A percentile compares a stretch with the other conserved stretches of the same genome.
These are phyloP conservation scores for Tylopilus rubrobrunneus DNA, from an alignment of 768 basidiomycete genomes.

Conservation along the genomic window DNA sequence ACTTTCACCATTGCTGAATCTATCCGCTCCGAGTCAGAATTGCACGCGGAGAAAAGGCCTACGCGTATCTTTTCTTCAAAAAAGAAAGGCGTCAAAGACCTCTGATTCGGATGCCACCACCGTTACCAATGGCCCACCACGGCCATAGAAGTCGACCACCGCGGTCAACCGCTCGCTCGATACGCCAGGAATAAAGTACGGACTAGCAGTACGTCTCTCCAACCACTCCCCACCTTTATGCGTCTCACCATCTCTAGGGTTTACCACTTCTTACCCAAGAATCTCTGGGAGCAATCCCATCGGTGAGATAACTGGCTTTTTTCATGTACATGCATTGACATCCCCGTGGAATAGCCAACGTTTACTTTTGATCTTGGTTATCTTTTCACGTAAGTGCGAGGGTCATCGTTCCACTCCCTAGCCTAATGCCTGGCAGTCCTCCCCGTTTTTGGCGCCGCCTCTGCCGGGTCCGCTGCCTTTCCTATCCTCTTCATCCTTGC, in stretches of 20 bases:
- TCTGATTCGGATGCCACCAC: conserved; percentile 30
- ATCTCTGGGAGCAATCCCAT: conserved; percentile 91
- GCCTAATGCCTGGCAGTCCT: conserved; percentile 29
- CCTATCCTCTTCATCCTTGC: conserved; percentile 75
- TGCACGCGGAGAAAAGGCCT: conserved; percentile 55
- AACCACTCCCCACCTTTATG: background rate
- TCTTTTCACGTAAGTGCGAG: conserved; percentile 62
- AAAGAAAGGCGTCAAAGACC: conserved; percentile 43
- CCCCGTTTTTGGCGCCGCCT: conserved; percentile 84
- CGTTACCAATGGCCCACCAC: conserved; percentile 29
- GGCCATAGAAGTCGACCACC: conserved; percentile 56
- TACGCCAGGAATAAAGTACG: conserved; percentile 92
- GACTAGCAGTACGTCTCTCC: conserved; percentile 72
- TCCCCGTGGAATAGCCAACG: conserved; percentile 68
- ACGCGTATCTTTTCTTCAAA: conserved; percentile 51
- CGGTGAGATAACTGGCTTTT: conserved; percentile 43
- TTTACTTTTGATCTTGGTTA: conserved; percentile 82
- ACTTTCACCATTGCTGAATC: conserved; percentile 88
- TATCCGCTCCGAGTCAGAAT: conserved; percentile 59
- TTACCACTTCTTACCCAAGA: conserved; percentile 91
- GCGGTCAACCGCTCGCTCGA: conserved; percentile 60
- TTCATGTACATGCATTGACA: background rate
- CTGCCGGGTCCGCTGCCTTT: conserved; percentile 75
- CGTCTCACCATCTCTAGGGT: conserved; percentile 44
- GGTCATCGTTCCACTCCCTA: background rate